Conservation (phyloP, 2,329 filamentous ascomycete genomes). For the Nakataea oryzae region DNA sequence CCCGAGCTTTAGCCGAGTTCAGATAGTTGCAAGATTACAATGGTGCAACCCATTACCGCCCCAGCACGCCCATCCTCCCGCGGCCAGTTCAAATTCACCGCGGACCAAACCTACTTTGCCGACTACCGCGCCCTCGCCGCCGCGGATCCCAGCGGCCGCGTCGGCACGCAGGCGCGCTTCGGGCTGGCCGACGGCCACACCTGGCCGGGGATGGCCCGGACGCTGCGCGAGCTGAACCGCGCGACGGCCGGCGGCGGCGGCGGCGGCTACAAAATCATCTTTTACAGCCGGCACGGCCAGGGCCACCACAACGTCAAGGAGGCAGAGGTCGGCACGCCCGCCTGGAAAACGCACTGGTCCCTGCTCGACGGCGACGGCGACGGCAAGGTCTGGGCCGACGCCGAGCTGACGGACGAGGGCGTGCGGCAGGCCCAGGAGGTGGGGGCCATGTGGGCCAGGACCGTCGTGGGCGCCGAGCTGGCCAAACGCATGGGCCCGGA, state of each 20-base stretch:
- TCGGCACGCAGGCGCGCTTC: not conserved
- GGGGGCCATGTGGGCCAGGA: conserved; percentile 36
- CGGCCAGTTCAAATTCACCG: conserved; percentile 14
- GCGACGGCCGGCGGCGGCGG: not conserved
- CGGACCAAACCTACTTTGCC: conserved; percentile 35
- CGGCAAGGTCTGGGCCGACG: conserved; percentile 26
- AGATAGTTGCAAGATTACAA: not conserved
- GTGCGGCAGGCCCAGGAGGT: conserved; percentile 41
- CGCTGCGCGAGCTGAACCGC: not conserved
- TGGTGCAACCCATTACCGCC: not conserved
- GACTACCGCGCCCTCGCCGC: conserved; percentile 22
- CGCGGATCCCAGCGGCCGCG: not conserved
- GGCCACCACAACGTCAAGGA: conserved; percentile 39
- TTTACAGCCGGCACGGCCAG: conserved; percentile 46
- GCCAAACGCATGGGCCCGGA: not conserved
- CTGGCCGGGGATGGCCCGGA: not conserved
- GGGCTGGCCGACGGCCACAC: not conserved
- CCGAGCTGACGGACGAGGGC: conserved; percentile 40
- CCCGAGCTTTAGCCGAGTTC: not conserved
- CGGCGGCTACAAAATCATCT: conserved; percentile 40
- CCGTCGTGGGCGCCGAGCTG: not conserved
- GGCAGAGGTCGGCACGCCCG: conserved; percentile 42
- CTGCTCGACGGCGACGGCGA: conserved; percentile 25
- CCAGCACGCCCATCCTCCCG: not conserved
- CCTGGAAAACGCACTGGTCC: conserved; percentile 39